Evolutionary conservation across 1,284 basidiomycete genomes (phyloP), one percentile per base, ranked within the genome.

Genomic region (Boletus holoroseus): DNA sequence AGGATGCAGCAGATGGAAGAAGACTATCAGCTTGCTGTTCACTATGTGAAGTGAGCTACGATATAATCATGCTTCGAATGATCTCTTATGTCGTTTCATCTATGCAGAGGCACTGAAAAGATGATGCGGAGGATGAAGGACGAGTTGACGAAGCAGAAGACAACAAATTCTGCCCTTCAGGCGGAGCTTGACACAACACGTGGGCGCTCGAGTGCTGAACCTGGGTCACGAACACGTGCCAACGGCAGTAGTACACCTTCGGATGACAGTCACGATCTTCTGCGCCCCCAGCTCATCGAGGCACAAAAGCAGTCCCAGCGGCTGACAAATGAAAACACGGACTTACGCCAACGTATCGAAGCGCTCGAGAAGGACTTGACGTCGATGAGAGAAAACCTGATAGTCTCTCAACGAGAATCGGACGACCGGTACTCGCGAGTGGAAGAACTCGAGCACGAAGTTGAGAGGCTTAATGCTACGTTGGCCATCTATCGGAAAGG

Each of bases 91-190:
- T 36, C 59, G 45, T 61, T 62, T 66, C 44, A 62, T 57, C 30
- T 57, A 59, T 64, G 27, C 64, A 94, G 93, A 78, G 93, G 94
- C 47, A 98, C 94, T 1, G 96, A 99, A 71, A 98, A 97, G 74
- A 95, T 99, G 86, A 89, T 98, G 76, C 85, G 94, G 58, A 84
- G 91, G 60, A 94, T 99, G 88, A 94, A 94, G 70, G 90, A 92
- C 60, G 94, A 96, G 66, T 73, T 95, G 51, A 88, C 82, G 55
- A 94, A 91, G 72, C 89, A 94, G 68, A 95, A 95, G 73, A 76
- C 78, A 49, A 71, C 83, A 41, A 94, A 93, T 66, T 75, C 81
- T 38, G 74, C 77, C 55, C 79, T 97, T 36, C 91, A 94, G 64
- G 70, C 78, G 16, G 91, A 95, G 62, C 75, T 94, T 24, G 91